phyloP scores from a whole-genome alignment of 1,139 yeast genomes.

The Chernovozyma sophiae-reginae region DNA sequence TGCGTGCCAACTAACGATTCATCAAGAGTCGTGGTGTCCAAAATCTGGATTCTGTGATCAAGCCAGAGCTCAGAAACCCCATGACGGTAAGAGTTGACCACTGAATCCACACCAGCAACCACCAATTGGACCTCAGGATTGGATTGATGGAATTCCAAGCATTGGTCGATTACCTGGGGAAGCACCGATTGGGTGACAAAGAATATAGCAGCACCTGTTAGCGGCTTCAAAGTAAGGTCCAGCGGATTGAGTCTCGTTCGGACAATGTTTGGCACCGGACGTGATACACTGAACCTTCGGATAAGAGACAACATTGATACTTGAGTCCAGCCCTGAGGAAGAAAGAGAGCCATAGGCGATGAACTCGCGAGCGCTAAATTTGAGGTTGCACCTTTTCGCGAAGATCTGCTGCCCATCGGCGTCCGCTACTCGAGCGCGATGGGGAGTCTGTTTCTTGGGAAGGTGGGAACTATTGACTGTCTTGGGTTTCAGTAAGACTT shows the following conservation, averaged over 20 bases:
- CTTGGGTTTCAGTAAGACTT: too few species aligned
- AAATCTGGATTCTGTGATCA: slow-evolving; percentile 19
- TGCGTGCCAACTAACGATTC: slow-evolving; percentile 22
- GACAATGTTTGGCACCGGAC: background rate
- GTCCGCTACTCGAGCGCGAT: too few species aligned
- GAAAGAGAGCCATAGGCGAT: too few species aligned
- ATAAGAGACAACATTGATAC: background rate
- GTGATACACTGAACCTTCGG: slow-evolving; percentile 1
- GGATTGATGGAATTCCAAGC: slow-evolving; percentile 25
- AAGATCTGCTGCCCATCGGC: too few species aligned
- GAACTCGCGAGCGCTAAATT: too few species aligned
- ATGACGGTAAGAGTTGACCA: slow-evolving; percentile 30
- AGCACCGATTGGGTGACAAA: slow-evolving; percentile 44
- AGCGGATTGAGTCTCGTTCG: slow-evolving; percentile 1
- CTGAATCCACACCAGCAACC: slow-evolving; percentile 49
- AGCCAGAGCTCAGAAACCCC: slow-evolving; percentile 51
- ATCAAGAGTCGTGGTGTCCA: slow-evolving; percentile 7
- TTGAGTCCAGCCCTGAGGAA: too few species aligned
- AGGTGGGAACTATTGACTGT: too few species aligned
- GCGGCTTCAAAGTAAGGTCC: background rate
- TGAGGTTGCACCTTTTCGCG: too few species aligned
- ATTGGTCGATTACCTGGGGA: slow-evolving; percentile 27
- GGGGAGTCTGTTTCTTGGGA: too few species aligned
- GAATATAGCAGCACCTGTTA: slow-evolving; percentile 14
- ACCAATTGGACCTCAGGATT: slow-evolving; percentile 34